phyloP scores from a whole-genome alignment of 2,329 filamentous ascomycete genomes.

The Talaromyces sp. region DNA sequence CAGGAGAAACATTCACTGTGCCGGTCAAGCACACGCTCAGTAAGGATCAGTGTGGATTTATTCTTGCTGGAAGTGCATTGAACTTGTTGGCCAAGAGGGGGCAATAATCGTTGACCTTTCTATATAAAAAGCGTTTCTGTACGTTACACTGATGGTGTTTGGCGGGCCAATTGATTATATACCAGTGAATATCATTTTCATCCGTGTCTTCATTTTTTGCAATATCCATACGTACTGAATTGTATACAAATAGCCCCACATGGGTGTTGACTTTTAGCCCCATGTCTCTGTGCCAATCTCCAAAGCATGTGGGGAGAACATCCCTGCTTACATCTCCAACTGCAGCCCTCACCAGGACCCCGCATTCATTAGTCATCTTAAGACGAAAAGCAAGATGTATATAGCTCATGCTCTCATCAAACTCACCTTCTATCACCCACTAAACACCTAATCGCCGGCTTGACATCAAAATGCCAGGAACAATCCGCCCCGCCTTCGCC shows the following conservation, averaged over 20 bases:
- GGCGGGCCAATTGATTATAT: not conserved
- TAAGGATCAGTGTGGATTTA: constrained; percentile 85
- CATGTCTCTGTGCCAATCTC: not conserved
- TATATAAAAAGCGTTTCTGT: not conserved
- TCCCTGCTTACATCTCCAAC: not conserved
- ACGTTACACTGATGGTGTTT: constrained; percentile 5
- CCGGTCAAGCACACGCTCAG: constrained; percentile 84
- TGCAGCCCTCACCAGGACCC: not conserved
- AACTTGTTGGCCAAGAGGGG: constrained; percentile 75
- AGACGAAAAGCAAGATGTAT: not conserved
- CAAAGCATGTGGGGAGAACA: constrained; percentile 1
- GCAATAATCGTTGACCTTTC: constrained; percentile 7
- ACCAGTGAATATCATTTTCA: not conserved
- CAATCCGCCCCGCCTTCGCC: constrained; percentile 36
- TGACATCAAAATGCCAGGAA: constrained; percentile 24
- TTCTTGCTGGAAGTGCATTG: constrained; percentile 87
- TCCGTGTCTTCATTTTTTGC: not conserved
- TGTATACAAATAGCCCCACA: not conserved
- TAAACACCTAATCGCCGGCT: not conserved
- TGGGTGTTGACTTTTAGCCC: not conserved
- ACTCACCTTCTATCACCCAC: not conserved
- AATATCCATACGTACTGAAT: not conserved
- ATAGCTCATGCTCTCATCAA: not conserved
- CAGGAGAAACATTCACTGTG: constrained; percentile 65
- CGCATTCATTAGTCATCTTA: not conserved